Evolutionary conservation across 2,329 filamentous ascomycete genomes (phyloP).

Genomic region (Rhinocladiella mackenziei): DNA sequence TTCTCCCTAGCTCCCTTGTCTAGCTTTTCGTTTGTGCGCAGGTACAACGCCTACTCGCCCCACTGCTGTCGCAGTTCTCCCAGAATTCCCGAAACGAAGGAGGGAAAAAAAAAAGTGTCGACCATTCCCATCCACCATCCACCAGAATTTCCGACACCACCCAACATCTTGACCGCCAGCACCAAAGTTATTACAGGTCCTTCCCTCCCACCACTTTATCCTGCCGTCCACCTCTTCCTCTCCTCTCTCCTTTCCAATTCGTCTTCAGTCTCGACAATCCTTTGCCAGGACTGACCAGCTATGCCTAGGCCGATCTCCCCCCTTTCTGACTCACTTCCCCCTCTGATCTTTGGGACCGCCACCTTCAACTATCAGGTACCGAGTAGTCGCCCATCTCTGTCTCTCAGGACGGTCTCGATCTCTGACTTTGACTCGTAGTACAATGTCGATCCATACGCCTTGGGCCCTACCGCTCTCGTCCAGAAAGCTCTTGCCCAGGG

Average conservation of each 20-base stretch:
- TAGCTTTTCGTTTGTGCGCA: conserved; percentile 11
- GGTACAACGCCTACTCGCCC: conserved; percentile 11
- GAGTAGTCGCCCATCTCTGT: conserved; percentile 20
- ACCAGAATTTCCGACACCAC: conserved; percentile 3
- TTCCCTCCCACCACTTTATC: conserved; percentile 1
- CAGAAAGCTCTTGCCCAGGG: conserved; percentile 46
- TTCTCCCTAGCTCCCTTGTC: conserved; percentile 12
- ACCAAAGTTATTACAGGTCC: conserved; percentile 1
- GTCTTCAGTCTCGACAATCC: background rate
- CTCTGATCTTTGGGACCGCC: conserved; percentile 48
- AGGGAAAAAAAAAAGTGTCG: conserved; percentile 4
- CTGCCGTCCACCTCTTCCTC: conserved; percentile 5
- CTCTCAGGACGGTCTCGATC: no score
- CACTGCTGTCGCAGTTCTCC: background rate
- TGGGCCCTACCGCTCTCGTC: conserved; percentile 47
- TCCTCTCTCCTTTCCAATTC: no score
- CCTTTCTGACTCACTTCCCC: conserved; percentile 43
- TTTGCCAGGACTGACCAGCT: conserved; percentile 6
- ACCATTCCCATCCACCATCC: background rate
- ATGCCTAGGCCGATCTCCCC: conserved; percentile 17
- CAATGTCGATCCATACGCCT: conserved; percentile 48
- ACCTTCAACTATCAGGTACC: conserved; percentile 45
- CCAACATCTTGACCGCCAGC: conserved; percentile 9
- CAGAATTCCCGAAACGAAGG: conserved; percentile 2
- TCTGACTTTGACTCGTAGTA: no score